Conservation (phyloP, 306 rosid genomes). For the Lupinus albus region DNA sequence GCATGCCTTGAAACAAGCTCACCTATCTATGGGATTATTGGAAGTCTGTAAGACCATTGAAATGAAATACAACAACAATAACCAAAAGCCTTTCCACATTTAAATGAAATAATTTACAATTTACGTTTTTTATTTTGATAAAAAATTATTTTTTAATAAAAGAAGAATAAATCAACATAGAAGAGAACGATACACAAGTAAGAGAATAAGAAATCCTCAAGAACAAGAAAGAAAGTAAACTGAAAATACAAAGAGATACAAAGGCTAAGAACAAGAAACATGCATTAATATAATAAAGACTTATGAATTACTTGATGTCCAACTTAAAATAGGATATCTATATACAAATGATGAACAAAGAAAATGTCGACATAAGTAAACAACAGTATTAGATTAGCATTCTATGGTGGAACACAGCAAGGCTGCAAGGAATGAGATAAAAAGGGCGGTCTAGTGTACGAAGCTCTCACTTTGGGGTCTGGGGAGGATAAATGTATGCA, state of each 20-base stretch:
- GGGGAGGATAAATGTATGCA: too few species aligned
- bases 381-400: neutral
- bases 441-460: too few species aligned
- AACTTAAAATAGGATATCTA: neutral
- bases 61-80: neutral
- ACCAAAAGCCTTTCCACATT: neutral
- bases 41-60: neutral
- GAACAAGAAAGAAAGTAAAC: too few species aligned
- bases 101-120: neutral
- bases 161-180: too few species aligned
- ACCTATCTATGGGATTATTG: neutral
- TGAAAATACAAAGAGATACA: too few species aligned
- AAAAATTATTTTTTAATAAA: neutral
- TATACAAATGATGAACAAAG: neutral
- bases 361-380: slow-evolving; percentile 15
- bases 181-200: too few species aligned
- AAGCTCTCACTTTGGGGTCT: too few species aligned
- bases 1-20: neutral
- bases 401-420: slow-evolving; percentile 20
- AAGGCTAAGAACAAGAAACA: too few species aligned
- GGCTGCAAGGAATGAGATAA: neutral
- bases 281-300: too few species aligned
- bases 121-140: neutral
- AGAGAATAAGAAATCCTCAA: too few species aligned
- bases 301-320: too few species aligned